These are phyloP conservation scores for Ganoderma meredithae DNA, from an alignment of 1,284 basidiomycete species.

Conservation along the genomic window DNA sequence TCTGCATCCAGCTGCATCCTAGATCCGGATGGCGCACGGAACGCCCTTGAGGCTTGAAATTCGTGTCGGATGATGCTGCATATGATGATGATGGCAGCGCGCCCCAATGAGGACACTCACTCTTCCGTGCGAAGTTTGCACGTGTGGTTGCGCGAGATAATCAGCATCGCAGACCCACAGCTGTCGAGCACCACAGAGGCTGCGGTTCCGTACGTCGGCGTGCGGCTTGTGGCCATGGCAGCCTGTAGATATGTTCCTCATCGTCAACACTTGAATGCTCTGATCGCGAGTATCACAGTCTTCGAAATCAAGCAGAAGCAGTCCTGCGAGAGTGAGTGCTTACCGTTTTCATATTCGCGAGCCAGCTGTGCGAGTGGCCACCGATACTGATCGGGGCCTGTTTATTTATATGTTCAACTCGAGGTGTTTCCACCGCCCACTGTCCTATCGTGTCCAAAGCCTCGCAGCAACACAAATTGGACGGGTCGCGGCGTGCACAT, in stretches of 20 bases:
- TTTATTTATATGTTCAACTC: neutral
- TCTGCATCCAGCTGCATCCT: too few relatives aligned
- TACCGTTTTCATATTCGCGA: neutral
- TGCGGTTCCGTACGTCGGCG: neutral
- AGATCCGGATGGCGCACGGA: neutral
- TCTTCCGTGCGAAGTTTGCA: neutral
- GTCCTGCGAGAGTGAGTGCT: neutral
- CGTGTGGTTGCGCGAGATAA: neutral
- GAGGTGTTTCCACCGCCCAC: neutral
- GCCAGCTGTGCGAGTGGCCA: neutral
- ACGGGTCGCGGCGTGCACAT: too few relatives aligned
- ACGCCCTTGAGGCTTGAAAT: neutral
- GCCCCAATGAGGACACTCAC: neutral
- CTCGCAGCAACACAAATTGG: too few relatives aligned
- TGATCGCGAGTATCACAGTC: neutral
- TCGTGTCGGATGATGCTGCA: neutral
- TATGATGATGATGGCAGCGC: neutral
- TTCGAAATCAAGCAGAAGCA: neutral
- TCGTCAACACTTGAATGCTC: neutral
- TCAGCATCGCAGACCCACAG: neutral
- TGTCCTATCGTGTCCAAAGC: too few relatives aligned
- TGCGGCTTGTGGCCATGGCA: neutral
- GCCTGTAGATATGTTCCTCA: too few relatives aligned
- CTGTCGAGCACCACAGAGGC: neutral
- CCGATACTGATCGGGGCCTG: neutral